Conservation (phyloP, 140 eudicot species). For the Artemisia princeps region DNA sequence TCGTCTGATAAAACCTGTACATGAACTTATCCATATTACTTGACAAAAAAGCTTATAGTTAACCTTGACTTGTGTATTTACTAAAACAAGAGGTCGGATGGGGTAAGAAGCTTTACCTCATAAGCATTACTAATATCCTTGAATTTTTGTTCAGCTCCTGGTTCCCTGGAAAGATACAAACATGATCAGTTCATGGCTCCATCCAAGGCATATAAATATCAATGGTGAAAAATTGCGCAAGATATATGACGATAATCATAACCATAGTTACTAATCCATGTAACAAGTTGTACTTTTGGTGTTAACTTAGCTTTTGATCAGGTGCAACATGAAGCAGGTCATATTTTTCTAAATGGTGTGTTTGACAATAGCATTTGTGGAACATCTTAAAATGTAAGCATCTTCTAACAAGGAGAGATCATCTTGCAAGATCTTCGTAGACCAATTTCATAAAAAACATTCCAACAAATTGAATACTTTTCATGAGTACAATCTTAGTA, state of each 20-base stretch:
- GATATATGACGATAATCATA: conserved; percentile 1
- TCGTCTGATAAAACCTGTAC: conserved; percentile 85
- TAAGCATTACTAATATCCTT: conserved; percentile 95
- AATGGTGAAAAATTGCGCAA: background rate
- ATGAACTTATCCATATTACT: conserved; percentile 7
- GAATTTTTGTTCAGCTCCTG: conserved; percentile 86
- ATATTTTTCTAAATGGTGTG: too few species aligned
- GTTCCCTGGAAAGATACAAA: conserved; percentile 49
- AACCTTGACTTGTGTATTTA: background rate
- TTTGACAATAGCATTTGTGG: too few species aligned
- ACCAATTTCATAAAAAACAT: too few species aligned
- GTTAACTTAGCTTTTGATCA: background rate
- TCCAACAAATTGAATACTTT: too few species aligned
- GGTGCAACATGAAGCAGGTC: too few species aligned
- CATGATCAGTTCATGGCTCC: conserved; percentile 1
- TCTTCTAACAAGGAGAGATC: too few species aligned
- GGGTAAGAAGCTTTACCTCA: conserved; percentile 45
- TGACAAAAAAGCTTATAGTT: background rate
- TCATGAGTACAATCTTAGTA: too few species aligned
- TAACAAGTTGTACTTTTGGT: background rate
- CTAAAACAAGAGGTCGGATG: conserved; percentile 17
- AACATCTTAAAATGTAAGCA: too few species aligned
- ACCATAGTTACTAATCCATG: background rate
- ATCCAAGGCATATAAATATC: background rate
- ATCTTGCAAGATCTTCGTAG: too few species aligned